phyloP scores from a whole-genome alignment of 768 basidiomycete genomes.

The Lactifluus rugatus region DNA sequence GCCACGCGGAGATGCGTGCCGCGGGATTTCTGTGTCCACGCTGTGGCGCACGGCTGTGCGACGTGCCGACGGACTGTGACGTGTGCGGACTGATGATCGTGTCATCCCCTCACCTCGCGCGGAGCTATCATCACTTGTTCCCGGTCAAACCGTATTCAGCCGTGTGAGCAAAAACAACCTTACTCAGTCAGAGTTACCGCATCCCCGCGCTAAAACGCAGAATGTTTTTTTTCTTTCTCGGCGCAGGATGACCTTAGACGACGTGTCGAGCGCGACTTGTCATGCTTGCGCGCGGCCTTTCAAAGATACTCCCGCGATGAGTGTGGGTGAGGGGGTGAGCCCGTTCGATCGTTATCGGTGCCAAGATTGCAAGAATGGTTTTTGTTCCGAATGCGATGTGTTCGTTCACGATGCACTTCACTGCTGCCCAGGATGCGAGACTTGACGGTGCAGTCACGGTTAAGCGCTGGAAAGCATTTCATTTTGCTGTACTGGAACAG shows the following conservation, averaged over 20 bases:
- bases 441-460: constrained; percentile 22
- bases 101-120: constrained; percentile 90
- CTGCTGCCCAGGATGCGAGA: constrained; percentile 83
- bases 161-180: constrained; percentile 47
- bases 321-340: constrained; percentile 59
- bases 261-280: constrained; percentile 40
- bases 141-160: constrained; percentile 81
- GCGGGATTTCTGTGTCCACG: constrained; percentile 94
- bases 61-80: constrained; percentile 96
- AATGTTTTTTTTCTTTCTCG: background rate
- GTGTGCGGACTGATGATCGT: constrained; percentile 98
- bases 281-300: constrained; percentile 75
- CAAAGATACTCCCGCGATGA: constrained; percentile 31
- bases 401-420: constrained; percentile 95
- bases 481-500: background rate
- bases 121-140: constrained; percentile 93
- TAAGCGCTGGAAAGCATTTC: background rate
- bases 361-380: constrained; percentile 75
- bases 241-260: constrained; percentile 33
- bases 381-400: constrained; percentile 93
- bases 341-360: constrained; percentile 84
- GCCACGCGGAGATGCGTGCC: constrained; percentile 86
- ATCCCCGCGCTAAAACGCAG: background rate
- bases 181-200: background rate
- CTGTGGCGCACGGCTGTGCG: constrained; percentile 88